Conservation (phyloP, 2,329 filamentous ascomycete species). For the Nothophaeocryptopus gaeumannii region DNA sequence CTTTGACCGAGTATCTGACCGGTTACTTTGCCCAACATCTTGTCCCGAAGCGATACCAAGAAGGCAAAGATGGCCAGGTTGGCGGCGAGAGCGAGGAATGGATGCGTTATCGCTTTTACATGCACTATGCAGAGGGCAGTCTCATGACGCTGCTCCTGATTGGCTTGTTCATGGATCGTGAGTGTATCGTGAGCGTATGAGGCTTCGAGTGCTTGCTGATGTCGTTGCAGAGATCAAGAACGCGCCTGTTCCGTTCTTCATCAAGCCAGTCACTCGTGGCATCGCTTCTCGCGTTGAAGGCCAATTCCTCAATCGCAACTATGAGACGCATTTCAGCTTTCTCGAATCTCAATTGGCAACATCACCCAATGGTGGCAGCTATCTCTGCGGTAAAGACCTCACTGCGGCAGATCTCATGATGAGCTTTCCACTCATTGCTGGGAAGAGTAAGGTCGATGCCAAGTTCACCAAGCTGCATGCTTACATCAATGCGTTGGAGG, state of each 20-base stretch:
- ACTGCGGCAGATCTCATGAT: conserved; percentile 55
- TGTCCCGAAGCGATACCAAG: conserved; percentile 51
- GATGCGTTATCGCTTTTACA: conserved; percentile 63
- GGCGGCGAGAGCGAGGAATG: conserved; percentile 60
- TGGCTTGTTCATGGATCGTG: conserved; percentile 59
- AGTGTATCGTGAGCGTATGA: conserved; percentile 25
- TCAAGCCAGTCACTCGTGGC: conserved; percentile 60
- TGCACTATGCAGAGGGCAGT: conserved; percentile 84
- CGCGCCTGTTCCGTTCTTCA: conserved; percentile 64
- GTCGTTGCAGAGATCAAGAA: conserved; percentile 37
- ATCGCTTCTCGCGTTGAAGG: conserved; percentile 51
- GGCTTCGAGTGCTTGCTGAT: neutral
- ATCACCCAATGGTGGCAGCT: conserved; percentile 49
- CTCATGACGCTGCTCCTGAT: conserved; percentile 71
- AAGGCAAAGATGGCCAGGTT: conserved; percentile 54
- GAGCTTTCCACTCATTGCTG: conserved; percentile 51
- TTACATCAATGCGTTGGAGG: conserved; percentile 47
- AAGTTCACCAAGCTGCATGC: conserved; percentile 48
- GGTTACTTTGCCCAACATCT: conserved; percentile 60
- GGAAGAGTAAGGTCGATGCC: conserved; percentile 39
- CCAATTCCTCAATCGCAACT: conserved; percentile 47
- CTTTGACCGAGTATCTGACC: conserved; percentile 77
- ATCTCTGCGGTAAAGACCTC: conserved; percentile 49
- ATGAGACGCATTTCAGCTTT: conserved; percentile 49
- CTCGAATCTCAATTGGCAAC: conserved; percentile 50